phyloP scores from a whole-genome alignment of 108 stramenopile genomes.

The Epipyxis sp. region DNA sequence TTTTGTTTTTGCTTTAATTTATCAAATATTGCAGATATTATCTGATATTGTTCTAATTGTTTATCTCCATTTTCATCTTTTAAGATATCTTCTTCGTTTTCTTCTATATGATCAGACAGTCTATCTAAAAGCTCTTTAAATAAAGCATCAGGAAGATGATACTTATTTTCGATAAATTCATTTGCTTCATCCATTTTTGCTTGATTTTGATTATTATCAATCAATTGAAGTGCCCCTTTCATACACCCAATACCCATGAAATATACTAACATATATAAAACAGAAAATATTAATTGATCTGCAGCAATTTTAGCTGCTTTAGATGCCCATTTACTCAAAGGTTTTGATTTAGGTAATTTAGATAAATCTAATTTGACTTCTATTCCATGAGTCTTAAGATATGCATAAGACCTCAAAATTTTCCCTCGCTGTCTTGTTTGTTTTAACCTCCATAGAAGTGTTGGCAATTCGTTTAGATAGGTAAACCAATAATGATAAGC shows the following conservation, averaged over 20 bases:
- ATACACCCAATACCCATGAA: constrained; percentile 4
- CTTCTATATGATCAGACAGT: too few species aligned
- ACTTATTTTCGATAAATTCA: too few species aligned
- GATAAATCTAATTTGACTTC: constrained; percentile 1
- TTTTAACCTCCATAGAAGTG: not conserved
- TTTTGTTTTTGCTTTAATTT: too few species aligned
- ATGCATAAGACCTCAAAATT: constrained; percentile 15
- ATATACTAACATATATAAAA: not conserved
- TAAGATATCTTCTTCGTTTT: too few species aligned
- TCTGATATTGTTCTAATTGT: too few species aligned
- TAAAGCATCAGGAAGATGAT: too few species aligned
- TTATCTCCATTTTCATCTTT: too few species aligned
- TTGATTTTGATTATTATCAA: too few species aligned
- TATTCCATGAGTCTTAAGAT: not conserved
- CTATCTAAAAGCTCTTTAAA: too few species aligned
- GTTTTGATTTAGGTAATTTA: not conserved
- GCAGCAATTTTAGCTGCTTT: constrained; percentile 19
- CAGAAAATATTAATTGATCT: constrained; percentile 19
- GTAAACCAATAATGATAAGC: constrained; percentile 29
- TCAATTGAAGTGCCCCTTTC: too few species aligned
- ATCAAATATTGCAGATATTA: too few species aligned
- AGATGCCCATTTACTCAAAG: not conserved
- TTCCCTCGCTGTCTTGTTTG: constrained; percentile 1
- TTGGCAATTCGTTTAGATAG: constrained; percentile 15
- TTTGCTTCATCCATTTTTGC: too few species aligned